Evolutionary conservation across 225 moss, liverwort and hornwort species (phyloP), one percentile per base, ranked within the genome.

Genomic region (Rhytidiadelphus loreus): DNA sequence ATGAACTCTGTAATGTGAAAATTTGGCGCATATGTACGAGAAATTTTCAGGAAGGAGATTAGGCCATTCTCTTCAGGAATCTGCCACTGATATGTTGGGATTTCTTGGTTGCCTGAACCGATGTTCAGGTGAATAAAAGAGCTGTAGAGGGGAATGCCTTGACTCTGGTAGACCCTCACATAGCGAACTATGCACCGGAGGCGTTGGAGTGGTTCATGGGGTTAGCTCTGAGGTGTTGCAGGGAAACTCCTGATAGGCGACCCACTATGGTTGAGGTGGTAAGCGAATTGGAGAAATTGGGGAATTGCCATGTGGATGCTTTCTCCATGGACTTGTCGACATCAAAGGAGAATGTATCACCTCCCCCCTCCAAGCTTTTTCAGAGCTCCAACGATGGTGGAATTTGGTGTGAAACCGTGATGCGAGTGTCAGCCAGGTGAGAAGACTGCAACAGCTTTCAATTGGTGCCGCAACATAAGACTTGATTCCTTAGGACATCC

Each of bases 241-340:
- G 83, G 32, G 89, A 84, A 28, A 71, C 88, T 55, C 91, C 93
- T 11, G 93, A 90, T 24, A 52, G 53, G 46, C 93, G 97, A 9
- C 97, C 97, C 68, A 92, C 90, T 37, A 96, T 96, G 95, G 63
- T 71, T 2, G 97, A 96, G 81, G 94, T 98, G 33, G 89, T 95
- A 58, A 93, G 89, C 32, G 93, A 93, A 56, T 83, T 98, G 87
- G 96, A 95, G 87, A 91, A 88, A 63, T 85, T 98, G 59, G 85
- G 89, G 77, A 90, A 90, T 70, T 82, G 76, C 50, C 82, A 68
- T 60, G 81, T 43, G 77, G 76, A 52, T 29, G 30, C 56, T 69
- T 83, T 90, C 70, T 89, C 90, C 25, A 8, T 29, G 53, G 83
- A 90, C 58, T 64, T 89, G 72, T 85, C 80, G 26, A 59, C 24